phyloP scores from a whole-genome alignment of 768 basidiomycete species.

The Lactifluus echinatus region DNA sequence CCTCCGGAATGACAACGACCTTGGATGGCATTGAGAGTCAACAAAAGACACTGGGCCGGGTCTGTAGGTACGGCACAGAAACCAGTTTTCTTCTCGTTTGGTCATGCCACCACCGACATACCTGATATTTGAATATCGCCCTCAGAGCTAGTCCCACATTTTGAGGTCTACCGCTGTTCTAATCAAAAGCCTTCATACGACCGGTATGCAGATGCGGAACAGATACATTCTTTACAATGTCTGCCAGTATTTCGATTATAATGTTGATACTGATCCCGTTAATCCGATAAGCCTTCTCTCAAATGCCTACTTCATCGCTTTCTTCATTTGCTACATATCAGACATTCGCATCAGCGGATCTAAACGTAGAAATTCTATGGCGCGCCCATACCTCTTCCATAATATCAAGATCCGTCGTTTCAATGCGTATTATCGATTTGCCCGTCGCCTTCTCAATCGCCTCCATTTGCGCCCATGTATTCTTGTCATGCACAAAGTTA shows the following conservation, averaged over 20 bases:
- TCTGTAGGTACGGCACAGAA: too few relatives aligned
- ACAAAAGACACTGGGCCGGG: too few relatives aligned
- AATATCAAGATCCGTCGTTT: slow-evolving; percentile 82
- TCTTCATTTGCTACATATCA: slow-evolving; percentile 64
- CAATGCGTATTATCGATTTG: slow-evolving; percentile 73
- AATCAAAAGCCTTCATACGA: background rate
- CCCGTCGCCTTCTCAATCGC: slow-evolving; percentile 75
- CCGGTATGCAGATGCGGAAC: background rate
- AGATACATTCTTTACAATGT: slow-evolving; percentile 21
- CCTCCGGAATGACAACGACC: too few relatives aligned
- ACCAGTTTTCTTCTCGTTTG: too few relatives aligned
- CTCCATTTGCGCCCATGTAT: slow-evolving; percentile 85
- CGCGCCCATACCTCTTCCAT: slow-evolving; percentile 73
- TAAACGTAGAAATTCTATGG: background rate
- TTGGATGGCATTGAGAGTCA: too few relatives aligned
- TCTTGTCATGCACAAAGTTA: slow-evolving; percentile 91
- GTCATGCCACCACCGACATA: background rate
- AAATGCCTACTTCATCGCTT: slow-evolving; percentile 50
- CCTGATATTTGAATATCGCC: background rate
- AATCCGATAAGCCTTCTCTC: background rate
- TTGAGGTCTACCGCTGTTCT: background rate
- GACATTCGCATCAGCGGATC: background rate
- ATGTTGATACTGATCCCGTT: background rate
- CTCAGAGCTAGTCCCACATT: background rate
- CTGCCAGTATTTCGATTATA: slow-evolving; percentile 6